Percentiles rank a stretch among this genome's conserved stretches.
Conservation (phyloP, 257 asterid genomes). For the Anisodus acutangulus region DNA sequence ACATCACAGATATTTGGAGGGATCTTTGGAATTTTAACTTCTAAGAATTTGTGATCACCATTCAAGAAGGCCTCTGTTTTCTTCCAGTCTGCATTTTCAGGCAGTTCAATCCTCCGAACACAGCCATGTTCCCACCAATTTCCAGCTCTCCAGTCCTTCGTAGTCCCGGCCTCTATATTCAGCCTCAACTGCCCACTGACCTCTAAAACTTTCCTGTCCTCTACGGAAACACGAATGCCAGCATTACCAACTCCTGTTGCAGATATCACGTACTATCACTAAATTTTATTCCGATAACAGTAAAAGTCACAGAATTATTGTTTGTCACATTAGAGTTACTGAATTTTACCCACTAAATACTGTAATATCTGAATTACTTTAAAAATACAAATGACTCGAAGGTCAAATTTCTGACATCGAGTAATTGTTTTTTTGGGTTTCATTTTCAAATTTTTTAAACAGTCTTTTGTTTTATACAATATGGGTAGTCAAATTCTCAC, state of each 20-base stretch:
- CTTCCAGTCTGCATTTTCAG: constrained; percentile 60
- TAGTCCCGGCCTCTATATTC: constrained; percentile 37
- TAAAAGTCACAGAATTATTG: no score
- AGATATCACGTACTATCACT: background rate
- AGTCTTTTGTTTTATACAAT: no score
- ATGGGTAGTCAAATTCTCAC: no score
- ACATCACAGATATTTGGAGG: constrained; percentile 3
- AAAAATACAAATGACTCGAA: no score
- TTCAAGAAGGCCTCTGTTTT: constrained; percentile 60
- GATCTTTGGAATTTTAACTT: constrained; percentile 59
- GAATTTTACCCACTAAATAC: no score
- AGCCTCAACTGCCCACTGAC: constrained; percentile 60
- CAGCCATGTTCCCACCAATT: constrained; percentile 91
- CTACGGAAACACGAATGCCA: constrained; percentile 50
- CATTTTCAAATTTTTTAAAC: no score
- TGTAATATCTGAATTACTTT: no score
- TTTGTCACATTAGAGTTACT: no score
- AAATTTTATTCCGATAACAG: no score
- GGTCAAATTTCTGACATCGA: no score
- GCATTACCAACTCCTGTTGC: constrained; percentile 44
- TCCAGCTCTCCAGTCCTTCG: constrained; percentile 58
- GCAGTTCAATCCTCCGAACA: constrained; percentile 76
- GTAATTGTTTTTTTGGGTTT: no score
- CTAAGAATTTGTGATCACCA: constrained; percentile 46
- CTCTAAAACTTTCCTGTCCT: constrained; percentile 69